phyloP scores from a whole-genome alignment of 805 yeast genomes.

The Priceomyces melissophilus region DNA sequence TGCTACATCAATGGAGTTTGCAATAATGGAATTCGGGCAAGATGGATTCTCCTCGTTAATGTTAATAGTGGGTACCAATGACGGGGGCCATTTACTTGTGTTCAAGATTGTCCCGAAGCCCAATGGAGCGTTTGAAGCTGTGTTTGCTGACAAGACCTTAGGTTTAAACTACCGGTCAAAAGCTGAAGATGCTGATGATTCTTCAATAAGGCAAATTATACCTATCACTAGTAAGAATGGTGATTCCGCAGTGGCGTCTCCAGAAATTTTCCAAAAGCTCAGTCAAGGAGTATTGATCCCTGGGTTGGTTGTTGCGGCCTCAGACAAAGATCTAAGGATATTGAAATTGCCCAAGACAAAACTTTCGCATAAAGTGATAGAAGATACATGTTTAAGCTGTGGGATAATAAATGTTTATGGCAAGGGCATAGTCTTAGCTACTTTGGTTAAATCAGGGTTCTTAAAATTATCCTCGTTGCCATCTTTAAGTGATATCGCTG shows the following conservation, averaged over 20 bases:
- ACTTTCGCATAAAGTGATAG: slow-evolving; percentile 60
- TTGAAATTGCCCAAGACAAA: slow-evolving; percentile 59
- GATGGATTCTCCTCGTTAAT: slow-evolving; percentile 72
- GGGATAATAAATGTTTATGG: slow-evolving; percentile 50
- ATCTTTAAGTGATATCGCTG: slow-evolving; percentile 55
- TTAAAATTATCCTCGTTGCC: slow-evolving; percentile 55
- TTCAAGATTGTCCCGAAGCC: slow-evolving; percentile 64
- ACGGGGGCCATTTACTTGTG: slow-evolving; percentile 62
- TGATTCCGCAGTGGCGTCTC: slow-evolving; percentile 59
- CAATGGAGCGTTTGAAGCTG: slow-evolving; percentile 58
- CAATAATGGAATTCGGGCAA: slow-evolving; percentile 63
- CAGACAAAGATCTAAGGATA: slow-evolving; percentile 60
- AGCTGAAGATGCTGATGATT: slow-evolving; percentile 42
- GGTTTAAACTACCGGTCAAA: slow-evolving; percentile 31
- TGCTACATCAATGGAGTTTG: slow-evolving; percentile 67
- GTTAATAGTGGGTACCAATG: slow-evolving; percentile 70
- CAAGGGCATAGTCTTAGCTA: slow-evolving; percentile 47
- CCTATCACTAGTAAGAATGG: slow-evolving; percentile 63
- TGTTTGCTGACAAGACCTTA: slow-evolving; percentile 42
- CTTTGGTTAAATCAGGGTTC: slow-evolving; percentile 44
- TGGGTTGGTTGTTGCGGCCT: slow-evolving; percentile 57
- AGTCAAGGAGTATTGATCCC: slow-evolving; percentile 59
- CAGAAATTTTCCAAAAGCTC: slow-evolving; percentile 54
- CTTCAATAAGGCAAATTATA: slow-evolving; percentile 51
- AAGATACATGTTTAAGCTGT: slow-evolving; percentile 38